Conservation (phyloP, 164 flowering plant genomes). For the Buxus sempervirens region DNA sequence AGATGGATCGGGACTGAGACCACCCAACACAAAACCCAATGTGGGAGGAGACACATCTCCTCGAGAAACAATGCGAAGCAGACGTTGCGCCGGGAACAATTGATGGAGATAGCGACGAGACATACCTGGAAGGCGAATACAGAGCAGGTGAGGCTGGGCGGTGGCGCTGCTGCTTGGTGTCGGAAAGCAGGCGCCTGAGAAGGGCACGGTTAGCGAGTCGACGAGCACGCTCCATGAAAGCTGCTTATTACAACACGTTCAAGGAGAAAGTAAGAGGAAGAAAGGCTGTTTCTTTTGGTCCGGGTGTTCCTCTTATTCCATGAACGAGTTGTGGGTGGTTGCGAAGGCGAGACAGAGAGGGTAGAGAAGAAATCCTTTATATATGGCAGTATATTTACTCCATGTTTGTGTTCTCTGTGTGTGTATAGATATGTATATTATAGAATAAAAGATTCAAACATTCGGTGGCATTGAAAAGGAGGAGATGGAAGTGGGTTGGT, state of each 20-base stretch:
- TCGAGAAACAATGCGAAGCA: constrained; percentile 20
- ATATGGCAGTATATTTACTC: not conserved
- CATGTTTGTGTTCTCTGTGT: not conserved
- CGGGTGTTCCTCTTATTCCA: constrained; percentile 38
- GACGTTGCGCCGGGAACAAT: constrained; percentile 10
- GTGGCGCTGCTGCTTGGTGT: constrained; percentile 38
- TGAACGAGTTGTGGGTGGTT: constrained; percentile 9
- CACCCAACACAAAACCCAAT: constrained; percentile 19
- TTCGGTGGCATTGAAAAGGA: constrained; percentile 27
- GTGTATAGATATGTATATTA: no score
- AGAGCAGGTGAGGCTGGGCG: constrained; percentile 22
- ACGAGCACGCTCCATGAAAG: constrained; percentile 84
- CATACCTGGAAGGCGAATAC: constrained; percentile 51
- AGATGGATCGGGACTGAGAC: constrained; percentile 49
- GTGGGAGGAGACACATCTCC: constrained; percentile 11
- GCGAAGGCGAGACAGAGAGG: not conserved
- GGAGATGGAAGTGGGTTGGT: constrained; percentile 2
- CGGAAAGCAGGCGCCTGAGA: constrained; percentile 55
- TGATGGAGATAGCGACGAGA: constrained; percentile 60
- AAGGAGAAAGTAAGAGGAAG: no score
- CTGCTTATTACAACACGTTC: no score
- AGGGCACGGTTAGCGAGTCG: constrained; percentile 66
- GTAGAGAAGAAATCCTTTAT: not conserved
- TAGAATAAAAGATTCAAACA: constrained; percentile 7
- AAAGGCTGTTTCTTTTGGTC: no score